Evolutionary conservation across 352 stramenopile species (phyloP), one percentile per base, ranked within the genome.

Genomic region (Globisporangium spinosum): DNA sequence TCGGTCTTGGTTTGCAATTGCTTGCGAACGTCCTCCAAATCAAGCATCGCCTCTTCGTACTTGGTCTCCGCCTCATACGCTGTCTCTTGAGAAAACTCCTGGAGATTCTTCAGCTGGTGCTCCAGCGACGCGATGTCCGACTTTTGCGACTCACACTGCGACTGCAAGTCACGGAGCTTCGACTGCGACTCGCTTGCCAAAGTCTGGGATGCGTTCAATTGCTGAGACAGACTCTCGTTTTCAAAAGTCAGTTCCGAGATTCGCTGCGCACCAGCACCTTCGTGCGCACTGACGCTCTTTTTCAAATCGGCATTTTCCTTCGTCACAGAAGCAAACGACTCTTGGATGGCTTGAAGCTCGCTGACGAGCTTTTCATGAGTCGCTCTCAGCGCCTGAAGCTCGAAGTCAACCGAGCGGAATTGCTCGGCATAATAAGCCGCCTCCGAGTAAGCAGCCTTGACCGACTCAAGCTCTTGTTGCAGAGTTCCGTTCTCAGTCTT

Each of bases 61-160:
- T 82, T 89, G 9, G 78, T 51, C 69, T 91, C 82, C 3, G 87
- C 64, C 53, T 93, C 85, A 45, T 80, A 81, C 0, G 72, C 77
- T 9, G 65, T 49, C 64, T 91, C 82, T 59, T 90, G 70, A 13
- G 72, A 75, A 59, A 83, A 80, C 40, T 84, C 82, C 47, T 89
- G 80, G n/a, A 92, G 67, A 55, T 91, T 89, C 62, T 79, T 75
- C 53, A 91, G 65, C 65, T 90, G 80, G 27, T 83, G 73, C 65
- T 89, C 76, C 5, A 92, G 63, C 12, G 72, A 74, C 23, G 58
- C 49, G 20, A 62, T 56, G 4, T 66, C 34, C n/a, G 70, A 67
- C 57, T 77, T 82, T 22, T 84, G 76, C 35, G 43, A 64, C 17
- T 62, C 65, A 22, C 13, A 43, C 43, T 65, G 58, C 9, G 58